Percentiles rank a stretch among this genome's conserved stretches.
Evolutionary conservation across 139 green algal species (phyloP).

Genomic region (Chlorella sp.): DNA sequence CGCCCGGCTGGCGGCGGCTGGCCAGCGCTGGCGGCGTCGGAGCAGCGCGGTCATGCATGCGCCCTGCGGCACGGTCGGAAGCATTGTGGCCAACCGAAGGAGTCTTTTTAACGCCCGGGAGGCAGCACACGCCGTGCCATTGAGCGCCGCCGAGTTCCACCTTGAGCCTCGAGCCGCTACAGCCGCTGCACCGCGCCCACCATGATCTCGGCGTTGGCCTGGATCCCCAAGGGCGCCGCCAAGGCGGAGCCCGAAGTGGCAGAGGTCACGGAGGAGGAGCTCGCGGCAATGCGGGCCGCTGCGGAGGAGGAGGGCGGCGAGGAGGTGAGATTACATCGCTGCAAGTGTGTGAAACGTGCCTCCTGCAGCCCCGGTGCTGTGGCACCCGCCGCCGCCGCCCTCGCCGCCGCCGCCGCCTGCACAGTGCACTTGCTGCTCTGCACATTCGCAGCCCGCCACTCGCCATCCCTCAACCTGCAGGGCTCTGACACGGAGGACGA

Average conservation of each 20-base stretch:
- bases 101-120: too few relatives aligned
- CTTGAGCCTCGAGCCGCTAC: too few relatives aligned
- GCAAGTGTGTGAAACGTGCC: slow-evolving; percentile 10
- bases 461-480: background rate
- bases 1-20: too few relatives aligned
- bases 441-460: background rate
- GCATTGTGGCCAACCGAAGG: too few relatives aligned
- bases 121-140: too few relatives aligned
- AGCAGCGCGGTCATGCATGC: too few relatives aligned
- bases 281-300: slow-evolving; percentile 51
- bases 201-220: slow-evolving; percentile 86
- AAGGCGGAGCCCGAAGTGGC: slow-evolving; percentile 59
- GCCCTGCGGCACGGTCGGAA: too few relatives aligned
- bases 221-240: slow-evolving; percentile 79
- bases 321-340: background rate
- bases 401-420: background rate
- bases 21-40: too few relatives aligned
- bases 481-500: slow-evolving; percentile 17
- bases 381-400: background rate
- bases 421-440: background rate
- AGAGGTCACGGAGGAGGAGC: slow-evolving; percentile 68
- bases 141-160: too few relatives aligned
- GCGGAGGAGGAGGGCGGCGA: slow-evolving; percentile 16
- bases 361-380: background rate
- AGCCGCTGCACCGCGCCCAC: background rate